Evolutionary conservation across 2,329 filamentous ascomycete genomes (phyloP), one percentile per base, ranked within the genome.

Genomic region (Ophiostoma australiae): DNA sequence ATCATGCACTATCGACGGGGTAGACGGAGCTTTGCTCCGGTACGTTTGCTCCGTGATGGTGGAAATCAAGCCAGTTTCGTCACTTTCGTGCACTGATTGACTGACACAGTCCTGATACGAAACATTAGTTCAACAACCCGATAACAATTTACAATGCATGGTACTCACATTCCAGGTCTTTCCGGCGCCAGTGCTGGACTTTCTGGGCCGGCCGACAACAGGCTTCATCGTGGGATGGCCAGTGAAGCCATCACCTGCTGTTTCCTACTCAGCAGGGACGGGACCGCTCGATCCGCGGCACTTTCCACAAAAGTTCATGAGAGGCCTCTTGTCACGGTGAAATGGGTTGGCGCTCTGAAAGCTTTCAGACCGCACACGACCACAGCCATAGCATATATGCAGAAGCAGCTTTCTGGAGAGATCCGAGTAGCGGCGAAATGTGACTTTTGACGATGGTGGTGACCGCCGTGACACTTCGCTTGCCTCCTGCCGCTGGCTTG

Each of bases 311-410:
- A 77, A 80, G 23, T 76, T 78, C 63, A 77, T 72, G n/a, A 73
- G 70, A 17, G 82, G 74, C 77, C 78, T 73, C 63, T 77, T 72
- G 65, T 77, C 75, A 65, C 75, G 72, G 72, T 74, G 72, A 58
- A 81, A 72, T 5, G 79, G 76, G 68, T 81, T 76, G 7, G 78
- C 74, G 58, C 76, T 69, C 58, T 83, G 81, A 65, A 81, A 83
- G 13, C 75, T 76, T 35, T 76, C 76, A 5, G 82, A 84, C 63
- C 82, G 78, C 6, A 80, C 75, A 31, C 77, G 78, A 31, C 80
- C 80, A 71, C 82, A 84, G 35, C 78, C 75, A 58, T 78, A 81
- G 75, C 84, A 86, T 27, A 84, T 80, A 70, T 83, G n/a, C n/a
- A 66, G 20, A 35, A 20, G 33, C 63, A 48, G 37, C 67, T 63